A percentile compares a stretch with the other conserved stretches of the same genome.
Conservation (phyloP, 2,329 filamentous ascomycete species). For the Claviceps sp. region DNA sequence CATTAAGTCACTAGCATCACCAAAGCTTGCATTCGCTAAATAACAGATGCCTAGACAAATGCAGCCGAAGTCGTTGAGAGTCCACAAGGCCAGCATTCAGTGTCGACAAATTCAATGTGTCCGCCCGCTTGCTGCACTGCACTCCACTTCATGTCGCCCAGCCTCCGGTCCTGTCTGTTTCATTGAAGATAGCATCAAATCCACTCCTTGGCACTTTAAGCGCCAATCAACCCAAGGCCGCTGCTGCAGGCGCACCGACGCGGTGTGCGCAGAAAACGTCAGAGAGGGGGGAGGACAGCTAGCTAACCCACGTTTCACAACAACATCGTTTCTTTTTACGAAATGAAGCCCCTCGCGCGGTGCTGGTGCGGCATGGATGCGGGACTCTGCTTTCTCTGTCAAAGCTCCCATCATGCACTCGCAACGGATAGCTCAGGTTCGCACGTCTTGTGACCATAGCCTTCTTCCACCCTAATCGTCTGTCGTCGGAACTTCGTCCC, state of each 20-base stretch:
- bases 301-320: constrained; percentile 4
- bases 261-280: constrained; percentile 3
- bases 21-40: background rate
- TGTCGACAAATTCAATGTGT: too few species aligned
- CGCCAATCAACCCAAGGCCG: constrained; percentile 6
- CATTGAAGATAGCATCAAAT: constrained; percentile 6
- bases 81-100: too few species aligned
- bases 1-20: background rate
- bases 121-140: background rate
- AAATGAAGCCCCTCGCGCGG: background rate
- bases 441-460: background rate
- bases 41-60: background rate
- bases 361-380: background rate
- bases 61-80: background rate
- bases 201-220: constrained; percentile 7
- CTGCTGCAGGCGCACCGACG: constrained; percentile 4
- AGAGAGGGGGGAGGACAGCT: constrained; percentile 6
- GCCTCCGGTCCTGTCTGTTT: background rate
- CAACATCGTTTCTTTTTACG: background rate
- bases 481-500: background rate
- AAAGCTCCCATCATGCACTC: background rate
- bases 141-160: constrained; percentile 4
- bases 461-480: constrained; percentile 4
- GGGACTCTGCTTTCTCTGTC: background rate
- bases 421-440: background rate